A percentile compares a stretch with the other conserved stretches of the same genome.
These are phyloP conservation scores for Zygotorulaspora sp. DNA, from an alignment of 805 yeast species.

Conservation along the genomic window DNA sequence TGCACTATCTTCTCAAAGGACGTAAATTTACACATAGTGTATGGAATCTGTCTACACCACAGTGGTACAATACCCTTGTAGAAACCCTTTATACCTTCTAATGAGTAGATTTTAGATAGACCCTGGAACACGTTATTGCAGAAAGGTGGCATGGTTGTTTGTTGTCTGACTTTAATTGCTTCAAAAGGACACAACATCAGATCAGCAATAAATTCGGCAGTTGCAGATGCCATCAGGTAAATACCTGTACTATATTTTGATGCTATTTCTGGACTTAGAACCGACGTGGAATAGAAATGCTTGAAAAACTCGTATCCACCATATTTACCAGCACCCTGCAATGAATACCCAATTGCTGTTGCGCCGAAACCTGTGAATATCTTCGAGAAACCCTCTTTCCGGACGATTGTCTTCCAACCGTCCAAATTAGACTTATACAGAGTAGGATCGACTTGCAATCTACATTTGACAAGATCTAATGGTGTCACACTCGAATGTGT, in stretches of 20 bases:
- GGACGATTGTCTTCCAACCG: slow-evolving; percentile 75
- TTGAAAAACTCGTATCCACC: slow-evolving; percentile 93
- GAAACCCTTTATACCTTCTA: slow-evolving; percentile 68
- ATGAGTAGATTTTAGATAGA: slow-evolving; percentile 56
- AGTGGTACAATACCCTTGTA: slow-evolving; percentile 88
- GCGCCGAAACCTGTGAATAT: slow-evolving; percentile 89
- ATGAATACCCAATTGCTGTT: slow-evolving; percentile 84
- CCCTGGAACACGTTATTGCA: slow-evolving; percentile 63
- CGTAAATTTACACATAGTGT: slow-evolving; percentile 96
- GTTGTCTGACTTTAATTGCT: slow-evolving; percentile 90
- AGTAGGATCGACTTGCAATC: slow-evolving; percentile 77
- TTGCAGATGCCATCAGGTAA: slow-evolving; percentile 80
- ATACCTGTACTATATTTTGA: slow-evolving; percentile 65
- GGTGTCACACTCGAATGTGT: slow-evolving; percentile 94
- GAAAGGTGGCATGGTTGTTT: slow-evolving; percentile 86
- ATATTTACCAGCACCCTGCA: slow-evolving; percentile 97
- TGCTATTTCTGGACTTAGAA: slow-evolving; percentile 51
- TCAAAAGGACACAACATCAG: slow-evolving; percentile 88
- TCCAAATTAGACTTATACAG: slow-evolving; percentile 72
- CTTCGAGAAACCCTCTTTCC: slow-evolving; percentile 68
- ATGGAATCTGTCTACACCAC: slow-evolving; percentile 97
- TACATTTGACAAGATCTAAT: slow-evolving; percentile 86
- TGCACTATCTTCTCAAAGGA: slow-evolving; percentile 90
- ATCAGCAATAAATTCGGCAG: slow-evolving; percentile 94
- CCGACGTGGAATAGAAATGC: slow-evolving; percentile 70